Base-by-base conservation (phyloP, 352 stramenopile species). In the Thalassiosira exigua region DNA sequence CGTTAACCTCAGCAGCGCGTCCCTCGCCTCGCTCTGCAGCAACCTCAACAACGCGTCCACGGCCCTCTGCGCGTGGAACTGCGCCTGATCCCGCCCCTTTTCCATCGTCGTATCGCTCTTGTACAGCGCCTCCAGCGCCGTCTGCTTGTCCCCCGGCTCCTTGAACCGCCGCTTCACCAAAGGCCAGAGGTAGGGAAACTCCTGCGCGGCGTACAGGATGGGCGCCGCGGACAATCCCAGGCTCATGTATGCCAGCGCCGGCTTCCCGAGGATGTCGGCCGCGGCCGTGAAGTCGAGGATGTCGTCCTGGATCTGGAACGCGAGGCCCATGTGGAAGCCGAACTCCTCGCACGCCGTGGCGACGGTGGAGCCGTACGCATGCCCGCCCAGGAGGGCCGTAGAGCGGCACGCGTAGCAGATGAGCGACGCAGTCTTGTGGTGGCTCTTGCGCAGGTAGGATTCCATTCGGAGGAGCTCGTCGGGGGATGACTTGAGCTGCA, bases 361-460 rank as follows among this genome's bases (percentile, higher is more conserved):
- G 29, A 95, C 85, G 7, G 83, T 90, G 9, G 79, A 92, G 5
- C 88, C 86, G 51, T 94, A 95, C 0, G 79, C 91, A 86, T 98
- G 95, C 52, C 98, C 97, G 27, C 93, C 96, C 5, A 99, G 92
- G n/a, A 98, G 89, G 12, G 98, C 93, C 30, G 94, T 95, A 3
- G 95, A 96, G 71, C 95, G 90, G 84, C 96, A 98, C n/a, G 95
- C 96, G 81, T 98, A 98, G 69, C 96, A 96, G 84, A 99, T 99
- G 73, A 99, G 95, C 58, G 95, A 98, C 27, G 96, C 97, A n/a
- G 97, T 99, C 91, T 99, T 99, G 95, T 99, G 99, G 90, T 99
- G 99, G 72, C 97, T 98, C 85, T 99, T 99, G 56, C 95, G 91
- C 39, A 99, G 84, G 77, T 99, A 99, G 67, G 96, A 96, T 87